Evolutionary conservation across 495 filamentous ascomycete species (phyloP), one percentile per base, ranked within the genome.

Genomic region (Xylaria bambusicola): DNA sequence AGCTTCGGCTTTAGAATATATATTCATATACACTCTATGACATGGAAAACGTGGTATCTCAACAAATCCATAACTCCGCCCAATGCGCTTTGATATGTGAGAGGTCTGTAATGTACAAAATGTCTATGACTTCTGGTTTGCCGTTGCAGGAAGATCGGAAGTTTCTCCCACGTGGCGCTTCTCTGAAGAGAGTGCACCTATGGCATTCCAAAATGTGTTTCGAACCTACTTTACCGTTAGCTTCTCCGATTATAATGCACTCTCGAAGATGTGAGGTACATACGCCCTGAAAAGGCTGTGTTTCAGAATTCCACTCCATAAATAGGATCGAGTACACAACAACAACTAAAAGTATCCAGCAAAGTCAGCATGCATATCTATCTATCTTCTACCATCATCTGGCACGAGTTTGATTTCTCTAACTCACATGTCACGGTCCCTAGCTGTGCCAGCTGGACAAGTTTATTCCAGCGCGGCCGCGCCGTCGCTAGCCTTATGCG

Each of bases 381-480:
- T 10, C 35, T 7, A 49, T 55, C 51, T 7, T 17, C 1, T 1
- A 6, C 41, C 41, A 24, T 15, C 52, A 42, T 41, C 42, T n/a
- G 10, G 29, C n/a, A 10, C 29, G 29, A 33, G 5, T n/a, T n/a
- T n/a, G n/a, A n/a, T n/a, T n/a, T n/a, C 5, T 20, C n/a, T 6
- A 18, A 58, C 86, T 67, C 61, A 94, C 91, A 81, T 44, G 82
- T 74, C 44, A 87, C 83, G 36, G 79, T 81, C 15, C 76, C 79
- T 73, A 88, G 85, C 73, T 96, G 91, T 31, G 79, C 79, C 63
- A 97, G 61, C 59, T 82, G 85, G 4, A 91, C 80, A 17, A 69
- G 76, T 68, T 92, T 95, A 6, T 84, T 85, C 83, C 90, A 93
- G 56, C 79, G 75, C 1, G 92, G 92, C 35, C 89, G 80, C 10